Percentiles rank a stretch among this genome's conserved stretches.
These are phyloP conservation scores for Aspergillus pseudonomiae DNA, from an alignment of 2,329 filamentous ascomycete species.

Conservation along the genomic window DNA sequence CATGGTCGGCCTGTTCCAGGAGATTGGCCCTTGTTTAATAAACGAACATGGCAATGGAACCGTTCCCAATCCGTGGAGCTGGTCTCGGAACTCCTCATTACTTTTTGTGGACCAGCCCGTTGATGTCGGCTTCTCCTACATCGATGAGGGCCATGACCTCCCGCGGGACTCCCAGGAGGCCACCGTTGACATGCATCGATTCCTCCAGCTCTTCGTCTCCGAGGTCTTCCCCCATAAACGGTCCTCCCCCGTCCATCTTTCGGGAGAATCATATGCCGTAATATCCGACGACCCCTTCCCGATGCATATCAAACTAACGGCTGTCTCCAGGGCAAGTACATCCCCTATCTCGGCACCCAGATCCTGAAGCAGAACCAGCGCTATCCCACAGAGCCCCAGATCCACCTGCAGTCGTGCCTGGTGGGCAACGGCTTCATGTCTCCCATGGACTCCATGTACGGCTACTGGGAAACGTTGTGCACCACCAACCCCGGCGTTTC, in stretches of 20 bases:
- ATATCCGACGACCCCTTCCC: too few relatives aligned
- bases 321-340: constrained; percentile 47
- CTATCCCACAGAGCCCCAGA: constrained; percentile 41
- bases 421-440: constrained; percentile 54
- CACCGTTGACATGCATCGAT: constrained; percentile 53
- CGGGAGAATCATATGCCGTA: constrained; percentile 50
- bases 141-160: constrained; percentile 19
- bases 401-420: constrained; percentile 49
- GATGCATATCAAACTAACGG: too few relatives aligned
- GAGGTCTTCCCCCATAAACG: constrained; percentile 49
- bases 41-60: constrained; percentile 27
- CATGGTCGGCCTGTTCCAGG: constrained; percentile 23
- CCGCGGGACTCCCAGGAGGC: constrained; percentile 43
- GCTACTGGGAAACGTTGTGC: constrained; percentile 53
- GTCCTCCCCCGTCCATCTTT: constrained; percentile 47
- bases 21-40: constrained; percentile 21
- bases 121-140: constrained; percentile 30
- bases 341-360: constrained; percentile 48
- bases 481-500: constrained; percentile 50
- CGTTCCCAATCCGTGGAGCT: constrained; percentile 22
- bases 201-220: constrained; percentile 52
- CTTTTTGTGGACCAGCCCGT: constrained; percentile 33
- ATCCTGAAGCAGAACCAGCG: constrained; percentile 50
- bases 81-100: constrained; percentile 29
- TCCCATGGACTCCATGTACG: constrained; percentile 43